A percentile compares a stretch with the other conserved stretches of the same genome.
Evolutionary conservation across 805 yeast species (phyloP).

Genomic region (Myxozyma melibiosi): DNA sequence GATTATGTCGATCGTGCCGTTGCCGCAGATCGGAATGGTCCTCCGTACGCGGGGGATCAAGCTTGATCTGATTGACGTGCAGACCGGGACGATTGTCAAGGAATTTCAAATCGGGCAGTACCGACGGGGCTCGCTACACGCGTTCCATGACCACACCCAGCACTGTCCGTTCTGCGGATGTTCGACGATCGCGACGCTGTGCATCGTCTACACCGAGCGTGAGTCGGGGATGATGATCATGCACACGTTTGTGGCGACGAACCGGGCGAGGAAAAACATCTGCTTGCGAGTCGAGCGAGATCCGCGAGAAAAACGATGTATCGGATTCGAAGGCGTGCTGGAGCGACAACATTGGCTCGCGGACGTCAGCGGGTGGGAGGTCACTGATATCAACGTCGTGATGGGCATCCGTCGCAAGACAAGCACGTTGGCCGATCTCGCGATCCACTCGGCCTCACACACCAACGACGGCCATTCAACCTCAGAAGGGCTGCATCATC

Average conservation of each 20-base stretch:
- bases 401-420: slow-evolving; percentile 58
- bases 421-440: background rate
- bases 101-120: slow-evolving; percentile 63
- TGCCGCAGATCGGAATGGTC: slow-evolving; percentile 75
- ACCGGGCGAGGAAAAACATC: slow-evolving; percentile 74
- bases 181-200: slow-evolving; percentile 72
- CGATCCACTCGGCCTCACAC: too few relatives aligned
- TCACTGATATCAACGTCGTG: slow-evolving; percentile 73
- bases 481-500: background rate
- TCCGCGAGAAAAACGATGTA: slow-evolving; percentile 85
- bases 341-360: slow-evolving; percentile 71
- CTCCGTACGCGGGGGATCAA: slow-evolving; percentile 56
- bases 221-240: slow-evolving; percentile 56
- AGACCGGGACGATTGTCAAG: slow-evolving; percentile 70
- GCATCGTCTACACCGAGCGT: slow-evolving; percentile 71
- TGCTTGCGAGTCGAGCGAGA: slow-evolving; percentile 91
- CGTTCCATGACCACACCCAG: slow-evolving; percentile 80
- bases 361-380: slow-evolving; percentile 74
- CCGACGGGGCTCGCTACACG: slow-evolving; percentile 61
- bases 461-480: background rate
- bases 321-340: slow-evolving; percentile 74
- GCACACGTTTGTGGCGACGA: slow-evolving; percentile 73
- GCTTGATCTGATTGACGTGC: slow-evolving; percentile 75
- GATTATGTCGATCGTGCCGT: slow-evolving; percentile 34
- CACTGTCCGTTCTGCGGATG: slow-evolving; percentile 93